Conservation (phyloP, 2,329 filamentous ascomycete genomes). For the Aurifilum marmelostoma region DNA sequence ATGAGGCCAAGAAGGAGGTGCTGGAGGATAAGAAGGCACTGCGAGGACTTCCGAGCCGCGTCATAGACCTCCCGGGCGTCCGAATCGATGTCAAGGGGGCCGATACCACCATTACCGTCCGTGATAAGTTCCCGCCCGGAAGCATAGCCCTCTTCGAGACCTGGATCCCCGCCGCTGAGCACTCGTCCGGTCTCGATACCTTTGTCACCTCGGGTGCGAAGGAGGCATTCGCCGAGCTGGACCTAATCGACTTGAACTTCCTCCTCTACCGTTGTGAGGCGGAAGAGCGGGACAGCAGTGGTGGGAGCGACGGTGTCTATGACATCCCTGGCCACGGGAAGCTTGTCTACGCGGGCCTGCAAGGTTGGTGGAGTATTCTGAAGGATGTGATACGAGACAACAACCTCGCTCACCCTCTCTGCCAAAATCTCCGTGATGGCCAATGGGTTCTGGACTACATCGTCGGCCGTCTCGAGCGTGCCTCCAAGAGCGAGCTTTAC, state of each 20-base stretch:
- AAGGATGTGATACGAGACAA: conserved; percentile 85
- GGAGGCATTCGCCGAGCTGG: conserved; percentile 74
- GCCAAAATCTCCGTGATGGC: conserved; percentile 87
- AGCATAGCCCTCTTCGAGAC: conserved; percentile 96
- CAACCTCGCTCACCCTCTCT: conserved; percentile 89
- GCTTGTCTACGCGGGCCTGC: conserved; percentile 92
- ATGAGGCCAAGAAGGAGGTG: conserved; percentile 67
- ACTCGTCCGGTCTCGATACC: conserved; percentile 79
- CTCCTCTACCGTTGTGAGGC: conserved; percentile 88
- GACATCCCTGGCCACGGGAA: conserved; percentile 81
- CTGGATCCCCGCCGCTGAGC: conserved; percentile 87
- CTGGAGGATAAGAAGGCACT: conserved; percentile 72
- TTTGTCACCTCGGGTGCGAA: conserved; percentile 83
- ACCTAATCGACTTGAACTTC: conserved; percentile 86
- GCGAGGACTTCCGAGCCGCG: conserved; percentile 81
- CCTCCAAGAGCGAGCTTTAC: conserved; percentile 66
- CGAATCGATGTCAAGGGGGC: conserved; percentile 71
- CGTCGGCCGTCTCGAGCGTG: conserved; percentile 73
- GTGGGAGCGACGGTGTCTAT: conserved; percentile 84
- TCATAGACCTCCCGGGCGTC: conserved; percentile 74
- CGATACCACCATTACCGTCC: conserved; percentile 78
- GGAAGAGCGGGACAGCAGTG: conserved; percentile 80
- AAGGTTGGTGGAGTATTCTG: conserved; percentile 96
- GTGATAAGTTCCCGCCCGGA: conserved; percentile 85
- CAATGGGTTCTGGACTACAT: conserved; percentile 94